Evolutionary conservation across 305 asterid genomes (phyloP).

Genomic region (Fraxinus velutina): DNA sequence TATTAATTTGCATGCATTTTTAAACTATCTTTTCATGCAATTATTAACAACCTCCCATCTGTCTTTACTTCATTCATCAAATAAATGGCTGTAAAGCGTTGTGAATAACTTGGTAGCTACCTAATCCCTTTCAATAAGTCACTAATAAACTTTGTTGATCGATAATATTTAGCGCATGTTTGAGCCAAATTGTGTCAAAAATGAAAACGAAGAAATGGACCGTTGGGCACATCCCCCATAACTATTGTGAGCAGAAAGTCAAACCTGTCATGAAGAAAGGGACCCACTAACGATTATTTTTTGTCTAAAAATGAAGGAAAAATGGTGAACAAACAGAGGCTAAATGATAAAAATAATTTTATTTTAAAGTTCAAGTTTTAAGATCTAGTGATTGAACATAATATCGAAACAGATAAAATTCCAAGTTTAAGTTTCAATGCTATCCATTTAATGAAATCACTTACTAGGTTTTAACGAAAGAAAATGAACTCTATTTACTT

Average conservation of each 20-base stretch:
- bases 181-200: too few relatives aligned
- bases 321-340: too few relatives aligned
- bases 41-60: background rate
- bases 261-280: too few relatives aligned
- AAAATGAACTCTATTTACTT: background rate
- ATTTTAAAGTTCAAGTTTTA: background rate
- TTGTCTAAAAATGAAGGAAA: too few relatives aligned
- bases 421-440: too few relatives aligned
- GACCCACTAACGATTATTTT: too few relatives aligned
- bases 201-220: too few relatives aligned
- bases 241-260: too few relatives aligned
- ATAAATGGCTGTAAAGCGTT: background rate
- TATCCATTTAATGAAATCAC: background rate
- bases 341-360: background rate
- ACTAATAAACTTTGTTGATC: background rate
- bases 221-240: too few relatives aligned
- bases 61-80: background rate
- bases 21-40: background rate
- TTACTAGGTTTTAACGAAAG: background rate
- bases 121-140: background rate
- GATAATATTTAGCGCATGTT: too few relatives aligned
- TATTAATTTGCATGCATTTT: background rate
- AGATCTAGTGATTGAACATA: background rate
- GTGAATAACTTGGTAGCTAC: background rate
- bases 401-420: background rate